Conservation (phyloP, 352 stramenopile genomes). For the Phytopythium litorale region DNA sequence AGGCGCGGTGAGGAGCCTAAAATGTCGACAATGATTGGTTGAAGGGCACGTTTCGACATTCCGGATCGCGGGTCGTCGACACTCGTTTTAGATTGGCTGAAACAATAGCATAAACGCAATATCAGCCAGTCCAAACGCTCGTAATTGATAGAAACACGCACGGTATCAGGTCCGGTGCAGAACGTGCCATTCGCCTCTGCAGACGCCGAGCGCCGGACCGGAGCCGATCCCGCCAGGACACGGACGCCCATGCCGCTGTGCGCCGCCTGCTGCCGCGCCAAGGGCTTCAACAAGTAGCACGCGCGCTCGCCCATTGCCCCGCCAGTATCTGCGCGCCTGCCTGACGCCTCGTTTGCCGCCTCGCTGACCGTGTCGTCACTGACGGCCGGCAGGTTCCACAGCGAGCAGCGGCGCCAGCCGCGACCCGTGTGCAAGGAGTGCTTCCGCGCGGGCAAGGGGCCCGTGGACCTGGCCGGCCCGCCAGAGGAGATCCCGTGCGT, state of each 20-base stretch:
- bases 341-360: neutral
- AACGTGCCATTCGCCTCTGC: neutral
- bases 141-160: slow-evolving; percentile 22
- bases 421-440: slow-evolving; percentile 76
- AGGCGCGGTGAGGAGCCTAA: neutral
- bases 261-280: slow-evolving; percentile 59
- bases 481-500: slow-evolving; percentile 25
- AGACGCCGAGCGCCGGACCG: neutral
- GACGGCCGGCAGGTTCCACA: slow-evolving; percentile 44
- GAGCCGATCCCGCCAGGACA: neutral
- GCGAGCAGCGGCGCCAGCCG: slow-evolving; percentile 37
- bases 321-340: neutral
- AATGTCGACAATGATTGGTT: neutral
- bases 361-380: neutral
- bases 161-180: slow-evolving; percentile 1
- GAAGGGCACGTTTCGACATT: neutral
- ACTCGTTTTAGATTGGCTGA: neutral
- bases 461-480: slow-evolving; percentile 27
- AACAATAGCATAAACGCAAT: slow-evolving; percentile 6
- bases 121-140: slow-evolving; percentile 8
- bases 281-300: slow-evolving; percentile 74
- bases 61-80: neutral
- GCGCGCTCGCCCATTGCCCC: neutral
- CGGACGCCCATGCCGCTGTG: slow-evolving; percentile 57
- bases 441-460: slow-evolving; percentile 41